phyloP scores from a whole-genome alignment of 2,329 filamentous ascomycete genomes.

The Fusarium musae region DNA sequence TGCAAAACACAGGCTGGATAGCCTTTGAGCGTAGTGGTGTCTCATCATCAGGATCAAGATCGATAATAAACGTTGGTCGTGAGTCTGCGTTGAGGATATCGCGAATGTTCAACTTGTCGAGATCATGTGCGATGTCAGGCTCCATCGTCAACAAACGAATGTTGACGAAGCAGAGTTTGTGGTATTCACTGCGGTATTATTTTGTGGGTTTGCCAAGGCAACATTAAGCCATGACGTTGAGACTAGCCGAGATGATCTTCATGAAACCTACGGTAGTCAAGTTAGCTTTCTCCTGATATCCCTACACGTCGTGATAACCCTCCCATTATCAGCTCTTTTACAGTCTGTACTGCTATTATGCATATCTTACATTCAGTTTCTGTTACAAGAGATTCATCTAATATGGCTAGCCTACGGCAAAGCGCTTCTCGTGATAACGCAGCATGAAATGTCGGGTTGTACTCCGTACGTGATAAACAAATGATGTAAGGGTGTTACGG shows the following conservation, averaged over 20 bases:
- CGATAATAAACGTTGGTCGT: conserved; percentile 52
- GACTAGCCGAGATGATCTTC: background rate
- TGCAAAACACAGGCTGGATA: conserved; percentile 52
- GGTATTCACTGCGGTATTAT: background rate
- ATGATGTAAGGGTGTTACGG: background rate
- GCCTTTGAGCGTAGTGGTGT: conserved; percentile 23
- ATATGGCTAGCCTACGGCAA: background rate
- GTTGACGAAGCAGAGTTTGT: background rate
- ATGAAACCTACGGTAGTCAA: background rate
- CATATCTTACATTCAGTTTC: fast-evolving
- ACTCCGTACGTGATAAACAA: background rate
- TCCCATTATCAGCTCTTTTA: too few relatives aligned
- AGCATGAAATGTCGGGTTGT: background rate
- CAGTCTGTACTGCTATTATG: background rate
- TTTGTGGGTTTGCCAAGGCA: conserved; percentile 18
- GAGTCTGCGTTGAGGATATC: conserved; percentile 53
- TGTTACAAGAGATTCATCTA: background rate
- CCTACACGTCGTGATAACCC: too few relatives aligned
- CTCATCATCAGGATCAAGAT: conserved; percentile 51
- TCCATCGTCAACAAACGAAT: conserved; percentile 19
- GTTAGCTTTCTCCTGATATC: background rate
- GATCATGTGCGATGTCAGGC: conserved; percentile 18
- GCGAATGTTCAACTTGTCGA: conserved; percentile 57
- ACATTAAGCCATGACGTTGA: conserved; percentile 1
- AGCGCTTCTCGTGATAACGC: background rate